phyloP scores from a whole-genome alignment of 1,284 basidiomycete genomes.

The Trichosporon ovoides region DNA sequence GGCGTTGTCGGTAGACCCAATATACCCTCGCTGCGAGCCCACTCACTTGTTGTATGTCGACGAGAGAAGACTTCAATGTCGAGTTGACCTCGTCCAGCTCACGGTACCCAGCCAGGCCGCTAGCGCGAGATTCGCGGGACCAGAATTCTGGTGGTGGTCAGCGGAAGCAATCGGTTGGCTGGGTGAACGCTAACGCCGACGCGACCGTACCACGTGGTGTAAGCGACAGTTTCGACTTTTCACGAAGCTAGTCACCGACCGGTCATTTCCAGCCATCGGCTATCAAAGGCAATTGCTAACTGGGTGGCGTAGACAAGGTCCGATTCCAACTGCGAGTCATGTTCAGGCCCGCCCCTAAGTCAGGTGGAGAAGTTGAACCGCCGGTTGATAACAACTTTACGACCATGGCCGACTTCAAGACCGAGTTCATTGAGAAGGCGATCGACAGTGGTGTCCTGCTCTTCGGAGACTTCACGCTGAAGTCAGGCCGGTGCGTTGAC shows the following conservation, averaged over 20 bases:
- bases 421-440: conserved; percentile 48
- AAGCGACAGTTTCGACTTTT: too few relatives aligned
- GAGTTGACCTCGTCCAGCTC: not conserved
- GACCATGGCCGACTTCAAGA: conserved; percentile 33
- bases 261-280: too few relatives aligned
- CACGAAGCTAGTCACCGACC: too few relatives aligned
- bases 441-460: conserved; percentile 57
- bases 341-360: too few relatives aligned
- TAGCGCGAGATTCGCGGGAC: not conserved
- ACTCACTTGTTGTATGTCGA: not conserved
- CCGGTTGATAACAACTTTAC: not conserved
- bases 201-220: too few relatives aligned
- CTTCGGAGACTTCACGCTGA: conserved; percentile 85
- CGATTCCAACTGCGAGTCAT: too few relatives aligned
- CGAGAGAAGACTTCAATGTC: not conserved
- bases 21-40: not conserved
- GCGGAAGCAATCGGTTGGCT: too few relatives aligned
- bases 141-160: not conserved
- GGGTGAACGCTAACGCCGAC: too few relatives aligned
- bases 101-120: not conserved
- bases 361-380: not conserved
- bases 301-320: not conserved
- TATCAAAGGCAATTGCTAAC: too few relatives aligned
- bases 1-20: not conserved
- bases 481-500: conserved; percentile 88